Base-by-base conservation (phyloP, 441 rosid species). In the Hypseocharis bilobata region DNA sequence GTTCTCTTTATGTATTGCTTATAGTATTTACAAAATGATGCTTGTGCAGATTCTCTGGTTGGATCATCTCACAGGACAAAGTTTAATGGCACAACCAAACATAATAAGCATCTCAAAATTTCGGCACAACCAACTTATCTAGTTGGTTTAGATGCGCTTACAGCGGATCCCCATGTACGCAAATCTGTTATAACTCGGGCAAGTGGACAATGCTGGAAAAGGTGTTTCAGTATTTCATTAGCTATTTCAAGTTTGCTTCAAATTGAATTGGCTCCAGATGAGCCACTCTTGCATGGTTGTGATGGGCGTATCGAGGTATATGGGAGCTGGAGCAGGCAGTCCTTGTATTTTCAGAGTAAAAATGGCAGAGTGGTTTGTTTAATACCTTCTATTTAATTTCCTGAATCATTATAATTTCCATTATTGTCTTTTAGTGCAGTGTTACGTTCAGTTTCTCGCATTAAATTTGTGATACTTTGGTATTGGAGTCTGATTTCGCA, bases 261-360 rank as follows among this genome's bases (percentile, higher is more conserved):
- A 69, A 82, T 71, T 69, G 85, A 81, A 76, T 64, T 80, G 27
- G 71, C 78, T 66, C 76, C 72, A 57, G 83, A 79, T 78, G 86
- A 82, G 64, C 71, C 70, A 40, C 70, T 82, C 70, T 73, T 75
- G 72, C 71, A 68, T 55, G 72, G 75, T 52, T 71, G 64, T 71
- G 90, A 87, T 80, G 90, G 96, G 36, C 89, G 96, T 61, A 79
- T 91, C 27, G 96, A 88, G 69, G 79, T 85, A 69, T 65, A 66
- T 63, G 82, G 87, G 75, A 77, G 73, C 69, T 79, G 83, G 85
- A 83, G 75, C 75, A 78, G 85, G 60, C 81, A 77, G 60, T 69
- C 81, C 25, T 85, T 96, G 16, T 91, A 73, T 78, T 86, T 86
- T 72, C 86, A 78, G 81, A 83, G 79, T 74, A 83, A 85, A 76